phyloP scores from a whole-genome alignment of 73 alveolate genomes.

The Tetrahymena thermophila region DNA sequence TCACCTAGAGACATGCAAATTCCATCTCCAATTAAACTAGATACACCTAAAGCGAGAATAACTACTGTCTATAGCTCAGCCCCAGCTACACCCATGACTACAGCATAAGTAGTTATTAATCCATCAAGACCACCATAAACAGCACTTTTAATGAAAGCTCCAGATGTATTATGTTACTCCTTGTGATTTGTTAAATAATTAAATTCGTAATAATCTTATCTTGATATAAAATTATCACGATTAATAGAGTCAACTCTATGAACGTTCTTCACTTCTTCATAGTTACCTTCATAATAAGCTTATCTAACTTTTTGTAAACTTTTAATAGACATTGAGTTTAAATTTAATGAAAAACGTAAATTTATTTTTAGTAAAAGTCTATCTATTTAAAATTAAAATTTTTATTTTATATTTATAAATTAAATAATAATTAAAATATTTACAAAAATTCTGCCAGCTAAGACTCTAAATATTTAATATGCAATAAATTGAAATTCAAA shows the following conservation, averaged over 20 bases:
- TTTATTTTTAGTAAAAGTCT: too few species aligned
- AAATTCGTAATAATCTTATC: neutral
- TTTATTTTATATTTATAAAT: too few species aligned
- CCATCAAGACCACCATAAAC: conserved; percentile 49
- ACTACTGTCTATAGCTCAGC: conserved; percentile 19
- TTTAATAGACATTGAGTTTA: neutral
- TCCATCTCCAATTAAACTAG: conserved; percentile 43
- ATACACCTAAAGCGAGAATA: conserved; percentile 26
- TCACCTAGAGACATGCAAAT: conserved; percentile 43
- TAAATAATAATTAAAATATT: too few species aligned
- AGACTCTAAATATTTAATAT: too few species aligned
- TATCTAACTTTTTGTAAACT: conserved; percentile 10
- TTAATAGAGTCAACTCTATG: neutral
- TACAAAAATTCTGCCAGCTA: too few species aligned
- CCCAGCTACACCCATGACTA: conserved; percentile 35
- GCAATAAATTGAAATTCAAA: too few species aligned
- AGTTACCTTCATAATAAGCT: conserved; percentile 8
- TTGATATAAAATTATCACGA: neutral
- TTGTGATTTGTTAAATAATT: neutral
- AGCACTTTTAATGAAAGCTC: conserved; percentile 41
- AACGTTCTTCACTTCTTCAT: conserved; percentile 1
- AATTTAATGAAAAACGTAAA: too few species aligned
- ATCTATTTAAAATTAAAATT: too few species aligned
- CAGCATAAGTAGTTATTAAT: conserved; percentile 32
- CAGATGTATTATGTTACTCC: conserved; percentile 12